Percentiles rank a stretch among this genome's conserved stretches.
phyloP scores from a whole-genome alignment of 768 basidiomycete species.

The Collybia sordida region DNA sequence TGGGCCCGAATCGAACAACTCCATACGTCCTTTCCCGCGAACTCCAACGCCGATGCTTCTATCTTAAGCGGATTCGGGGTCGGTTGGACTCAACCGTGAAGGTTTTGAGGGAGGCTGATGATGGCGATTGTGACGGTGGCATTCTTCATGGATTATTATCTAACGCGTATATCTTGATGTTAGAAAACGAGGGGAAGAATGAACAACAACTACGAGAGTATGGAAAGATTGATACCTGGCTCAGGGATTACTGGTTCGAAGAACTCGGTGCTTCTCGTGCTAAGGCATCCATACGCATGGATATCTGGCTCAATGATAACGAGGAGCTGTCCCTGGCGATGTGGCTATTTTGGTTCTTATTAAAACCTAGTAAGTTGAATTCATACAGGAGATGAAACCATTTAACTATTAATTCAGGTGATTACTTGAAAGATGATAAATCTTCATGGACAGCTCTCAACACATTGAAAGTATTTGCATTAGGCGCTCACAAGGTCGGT shows the following conservation, averaged over 20 bases:
- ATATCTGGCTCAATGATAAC: constrained; percentile 58
- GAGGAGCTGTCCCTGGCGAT: constrained; percentile 59
- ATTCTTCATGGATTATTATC: constrained; percentile 53
- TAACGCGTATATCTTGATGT: constrained; percentile 72
- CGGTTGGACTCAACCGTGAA: constrained; percentile 35
- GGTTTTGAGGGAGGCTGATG: constrained; percentile 15
- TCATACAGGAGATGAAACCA: too few species aligned
- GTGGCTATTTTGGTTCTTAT: constrained; percentile 80
- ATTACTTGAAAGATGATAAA: constrained; percentile 39
- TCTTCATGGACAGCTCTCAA: constrained; percentile 45
- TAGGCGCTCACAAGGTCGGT: constrained; percentile 62
- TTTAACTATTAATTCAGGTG: constrained; percentile 34
- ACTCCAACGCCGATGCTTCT: constrained; percentile 58
- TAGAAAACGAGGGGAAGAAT: constrained; percentile 81
- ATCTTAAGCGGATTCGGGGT: constrained; percentile 55
- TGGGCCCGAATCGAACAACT: constrained; percentile 39
- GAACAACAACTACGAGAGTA: constrained; percentile 69
- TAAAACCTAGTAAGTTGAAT: constrained; percentile 51
- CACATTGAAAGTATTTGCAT: constrained; percentile 58
- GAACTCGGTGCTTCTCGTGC: constrained; percentile 55
- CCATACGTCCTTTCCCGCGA: constrained; percentile 56
- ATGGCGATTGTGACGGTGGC: constrained; percentile 20
- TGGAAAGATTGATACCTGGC: constrained; percentile 61
- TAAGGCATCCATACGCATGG: constrained; percentile 34
- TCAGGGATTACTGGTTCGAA: constrained; percentile 68